Percentiles rank a stretch among this genome's conserved stretches.
phyloP scores from a whole-genome alignment of 2,329 filamentous ascomycete species.

The Camillea tinctor region DNA sequence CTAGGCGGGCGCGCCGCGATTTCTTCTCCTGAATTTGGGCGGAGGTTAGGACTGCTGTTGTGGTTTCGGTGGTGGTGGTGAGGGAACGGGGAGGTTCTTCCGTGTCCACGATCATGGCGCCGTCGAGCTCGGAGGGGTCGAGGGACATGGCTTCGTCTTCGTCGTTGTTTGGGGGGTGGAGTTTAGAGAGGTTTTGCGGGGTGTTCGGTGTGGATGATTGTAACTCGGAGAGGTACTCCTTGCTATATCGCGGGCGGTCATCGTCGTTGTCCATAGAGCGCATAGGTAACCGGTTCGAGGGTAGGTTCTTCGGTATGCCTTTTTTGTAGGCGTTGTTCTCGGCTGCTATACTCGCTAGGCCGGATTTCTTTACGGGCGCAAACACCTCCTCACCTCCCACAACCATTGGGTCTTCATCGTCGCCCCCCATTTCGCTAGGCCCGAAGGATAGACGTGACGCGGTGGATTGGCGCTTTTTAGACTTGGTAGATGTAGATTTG shows the following conservation, averaged over 20 bases:
- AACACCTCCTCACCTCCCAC: slow-evolving; percentile 44
- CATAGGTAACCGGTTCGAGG: slow-evolving; percentile 49
- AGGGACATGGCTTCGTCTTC: slow-evolving; percentile 55
- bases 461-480: slow-evolving; percentile 65
- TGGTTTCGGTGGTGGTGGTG: slow-evolving; percentile 45
- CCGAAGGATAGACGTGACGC: slow-evolving; percentile 74
- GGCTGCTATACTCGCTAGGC: slow-evolving; percentile 60
- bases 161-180: slow-evolving; percentile 44
- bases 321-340: slow-evolving; percentile 66
- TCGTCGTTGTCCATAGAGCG: slow-evolving; percentile 60
- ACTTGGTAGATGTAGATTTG: slow-evolving; percentile 49
- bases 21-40: slow-evolving; percentile 93
- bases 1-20: slow-evolving; percentile 78
- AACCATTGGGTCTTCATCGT: slow-evolving; percentile 42
- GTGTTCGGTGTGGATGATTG: slow-evolving; percentile 83
- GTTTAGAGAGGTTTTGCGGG: slow-evolving; percentile 59
- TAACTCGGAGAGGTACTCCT: slow-evolving; percentile 81
- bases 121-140: slow-evolving; percentile 61
- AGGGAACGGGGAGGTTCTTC: slow-evolving; percentile 1
- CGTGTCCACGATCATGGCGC: slow-evolving; percentile 61
- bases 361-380: slow-evolving; percentile 58
- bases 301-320: slow-evolving; percentile 43
- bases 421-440: slow-evolving; percentile 52
- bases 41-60: slow-evolving; percentile 35
- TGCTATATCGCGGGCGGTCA: slow-evolving; percentile 77